Evolutionary conservation across 2,329 filamentous ascomycete species (phyloP).

Genomic region (Anthostomella pinea): DNA sequence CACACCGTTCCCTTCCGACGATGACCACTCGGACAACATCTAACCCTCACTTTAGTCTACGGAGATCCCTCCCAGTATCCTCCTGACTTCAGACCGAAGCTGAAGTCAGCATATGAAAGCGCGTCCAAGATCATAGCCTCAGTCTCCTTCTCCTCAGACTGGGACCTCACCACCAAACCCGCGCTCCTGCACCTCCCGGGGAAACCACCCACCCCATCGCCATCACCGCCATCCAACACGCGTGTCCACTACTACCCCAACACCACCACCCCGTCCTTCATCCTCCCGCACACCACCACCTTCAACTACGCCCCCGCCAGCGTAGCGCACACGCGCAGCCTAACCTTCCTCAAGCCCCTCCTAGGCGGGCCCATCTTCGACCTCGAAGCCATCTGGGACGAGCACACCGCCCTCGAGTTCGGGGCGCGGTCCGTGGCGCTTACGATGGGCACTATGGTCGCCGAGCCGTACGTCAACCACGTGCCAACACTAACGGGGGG

Average conservation of each 20-base stretch:
- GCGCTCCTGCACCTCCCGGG: constrained; percentile 30
- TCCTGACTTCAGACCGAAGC: constrained; percentile 7
- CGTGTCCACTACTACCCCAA: constrained; percentile 9
- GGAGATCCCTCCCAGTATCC: constrained; percentile 22
- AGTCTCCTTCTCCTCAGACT: constrained; percentile 31
- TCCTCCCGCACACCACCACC: constrained; percentile 35
- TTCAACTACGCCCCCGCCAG: constrained; percentile 55
- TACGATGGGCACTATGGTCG: constrained; percentile 80
- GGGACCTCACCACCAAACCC: constrained; percentile 23
- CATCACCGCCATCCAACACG: background rate
- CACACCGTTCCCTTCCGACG: background rate
- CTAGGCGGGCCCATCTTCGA: constrained; percentile 67
- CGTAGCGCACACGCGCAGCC: constrained; percentile 63
- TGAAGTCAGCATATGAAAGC: constrained; percentile 17
- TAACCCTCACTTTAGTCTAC: constrained; percentile 16
- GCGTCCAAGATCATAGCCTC: constrained; percentile 28
- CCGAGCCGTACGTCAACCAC: constrained; percentile 77
- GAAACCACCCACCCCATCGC: constrained; percentile 1
- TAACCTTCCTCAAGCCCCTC: constrained; percentile 62
- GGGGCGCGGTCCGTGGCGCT: constrained; percentile 63
- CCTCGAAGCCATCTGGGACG: constrained; percentile 75
- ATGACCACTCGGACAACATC: background rate
- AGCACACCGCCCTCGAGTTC: constrained; percentile 73
- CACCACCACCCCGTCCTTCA: constrained; percentile 30
- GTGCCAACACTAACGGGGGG: constrained; percentile 70